phyloP scores from a whole-genome alignment of 331 rosid species.

The Erythrophleum ivorense region DNA sequence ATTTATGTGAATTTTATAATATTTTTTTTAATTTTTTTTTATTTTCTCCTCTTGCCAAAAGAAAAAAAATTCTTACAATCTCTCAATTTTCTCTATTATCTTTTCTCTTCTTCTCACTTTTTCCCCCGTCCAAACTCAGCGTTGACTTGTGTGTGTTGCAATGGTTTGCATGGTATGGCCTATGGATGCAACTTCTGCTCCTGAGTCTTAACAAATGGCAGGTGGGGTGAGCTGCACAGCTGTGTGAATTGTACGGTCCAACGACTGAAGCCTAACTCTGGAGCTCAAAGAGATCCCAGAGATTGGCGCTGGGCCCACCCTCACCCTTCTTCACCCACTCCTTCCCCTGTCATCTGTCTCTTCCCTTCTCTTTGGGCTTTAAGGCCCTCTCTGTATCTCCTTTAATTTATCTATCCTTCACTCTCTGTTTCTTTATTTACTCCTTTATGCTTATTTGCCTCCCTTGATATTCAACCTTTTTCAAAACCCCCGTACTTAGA shows the following conservation, averaged over 20 bases:
- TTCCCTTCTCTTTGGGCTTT: neutral
- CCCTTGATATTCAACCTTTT: neutral
- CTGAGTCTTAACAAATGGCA: conserved; percentile 33
- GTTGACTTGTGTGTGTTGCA: neutral
- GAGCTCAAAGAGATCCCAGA: neutral
- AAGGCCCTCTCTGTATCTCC: neutral
- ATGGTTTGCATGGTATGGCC: neutral
- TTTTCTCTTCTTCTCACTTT: too few species aligned
- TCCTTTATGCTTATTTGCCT: neutral
- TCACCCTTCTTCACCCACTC: neutral
- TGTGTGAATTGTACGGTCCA: conserved; percentile 38
- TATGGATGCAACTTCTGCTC: conserved; percentile 26
- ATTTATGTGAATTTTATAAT: too few species aligned
- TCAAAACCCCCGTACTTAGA: too few species aligned
- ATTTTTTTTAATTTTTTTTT: too few species aligned
- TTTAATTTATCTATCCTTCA: neutral
- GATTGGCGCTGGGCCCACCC: conserved; percentile 27
- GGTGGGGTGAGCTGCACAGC: conserved; percentile 31
- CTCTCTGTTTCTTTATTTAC: neutral
- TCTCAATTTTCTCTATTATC: too few species aligned
- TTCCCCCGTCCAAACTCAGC: too few species aligned
- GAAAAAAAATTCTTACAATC: too few species aligned
- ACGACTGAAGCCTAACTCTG: conserved; percentile 40
- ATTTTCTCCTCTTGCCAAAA: too few species aligned
- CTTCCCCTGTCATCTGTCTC: neutral